phyloP scores from a whole-genome alignment of 768 basidiomycete genomes.

The Royoungia palumana region DNA sequence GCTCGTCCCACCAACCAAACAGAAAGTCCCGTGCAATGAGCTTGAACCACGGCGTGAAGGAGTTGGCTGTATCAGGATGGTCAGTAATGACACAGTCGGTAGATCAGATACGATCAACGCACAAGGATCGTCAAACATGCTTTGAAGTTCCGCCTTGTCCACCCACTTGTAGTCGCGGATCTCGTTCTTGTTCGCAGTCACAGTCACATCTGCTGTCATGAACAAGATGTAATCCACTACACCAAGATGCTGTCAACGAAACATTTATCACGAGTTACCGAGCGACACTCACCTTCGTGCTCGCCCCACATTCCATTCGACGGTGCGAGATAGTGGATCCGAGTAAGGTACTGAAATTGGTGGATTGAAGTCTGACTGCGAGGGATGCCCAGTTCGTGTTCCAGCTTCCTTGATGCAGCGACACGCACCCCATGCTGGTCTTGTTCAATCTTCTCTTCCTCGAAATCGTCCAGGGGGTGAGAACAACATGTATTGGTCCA shows the following conservation, averaged over 20 bases:
- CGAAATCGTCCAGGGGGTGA: constrained; percentile 92
- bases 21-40: constrained; percentile 95
- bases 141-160: constrained; percentile 81
- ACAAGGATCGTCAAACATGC: constrained; percentile 86
- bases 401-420: constrained; percentile 93
- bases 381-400: constrained; percentile 96
- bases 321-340: constrained; percentile 97
- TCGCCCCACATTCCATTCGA: constrained; percentile 94
- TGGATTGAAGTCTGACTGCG: constrained; percentile 70
- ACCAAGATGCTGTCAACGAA: constrained; percentile 8
- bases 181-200: constrained; percentile 83
- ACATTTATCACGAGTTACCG: not conserved
- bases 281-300: constrained; percentile 73
- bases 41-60: constrained; percentile 99
- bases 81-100: not conserved
- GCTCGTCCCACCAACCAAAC: constrained; percentile 98
- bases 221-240: constrained; percentile 98
- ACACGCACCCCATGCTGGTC: constrained; percentile 80
- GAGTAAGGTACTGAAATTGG: constrained; percentile 89
- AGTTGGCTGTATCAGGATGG: constrained; percentile 51
- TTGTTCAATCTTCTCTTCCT: constrained; percentile 71
- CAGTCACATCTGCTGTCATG: constrained; percentile 81
- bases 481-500: constrained; percentile 99
- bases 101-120: constrained; percentile 22
- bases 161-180: constrained; percentile 91